Base-by-base conservation (phyloP, 257 asterid species). In the Prunella vulgaris region DNA sequence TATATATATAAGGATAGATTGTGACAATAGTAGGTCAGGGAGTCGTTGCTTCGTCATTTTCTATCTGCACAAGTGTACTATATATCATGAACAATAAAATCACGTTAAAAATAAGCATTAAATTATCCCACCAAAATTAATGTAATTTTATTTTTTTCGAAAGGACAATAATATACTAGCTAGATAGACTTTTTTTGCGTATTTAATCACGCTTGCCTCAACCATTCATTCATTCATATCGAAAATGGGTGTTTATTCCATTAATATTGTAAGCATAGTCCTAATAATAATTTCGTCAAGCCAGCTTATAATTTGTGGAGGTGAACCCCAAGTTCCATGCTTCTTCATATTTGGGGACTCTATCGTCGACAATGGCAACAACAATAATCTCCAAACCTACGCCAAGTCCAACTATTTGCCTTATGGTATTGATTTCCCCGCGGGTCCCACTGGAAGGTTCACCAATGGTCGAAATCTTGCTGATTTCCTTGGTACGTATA, bases 281-380 rank as follows among this genome's bases (percentile, higher is more conserved):
- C 10, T 40, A 10, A 3, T 46, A 4, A 3, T 46, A 46, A 5
- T 46, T 46, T 46, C 17, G 10, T 37, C 62, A 56, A 24, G 9
- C 10, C 35, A n/a, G 33, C 35, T 56, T 24, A 1, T 3, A n/a
- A n/a, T n/a, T n/a, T n/a, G 4, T 21, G 71, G 48, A 7, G 37
- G 37, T 4, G 74, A 65, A 18, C 75, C 76, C 0, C 63, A 66
- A 71, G 84, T 71, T n/a, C 85, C 90, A 1, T 84, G 90, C 28
- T 69, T 57, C 28, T 80, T 84, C 75, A 65, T 80, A 1, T 64
- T 82, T 15, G 90, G 87, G 1, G 90, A 80, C 66, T 80, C 87
- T 0, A 1, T 69, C 2, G 67, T 78, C 0, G 90, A 85, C 69
- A 76, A 71, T 35, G 87, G 87, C 53, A 82, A 85, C 60, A 85